phyloP scores from a whole-genome alignment of 768 basidiomycete genomes.

The Dendrothele bispora region DNA sequence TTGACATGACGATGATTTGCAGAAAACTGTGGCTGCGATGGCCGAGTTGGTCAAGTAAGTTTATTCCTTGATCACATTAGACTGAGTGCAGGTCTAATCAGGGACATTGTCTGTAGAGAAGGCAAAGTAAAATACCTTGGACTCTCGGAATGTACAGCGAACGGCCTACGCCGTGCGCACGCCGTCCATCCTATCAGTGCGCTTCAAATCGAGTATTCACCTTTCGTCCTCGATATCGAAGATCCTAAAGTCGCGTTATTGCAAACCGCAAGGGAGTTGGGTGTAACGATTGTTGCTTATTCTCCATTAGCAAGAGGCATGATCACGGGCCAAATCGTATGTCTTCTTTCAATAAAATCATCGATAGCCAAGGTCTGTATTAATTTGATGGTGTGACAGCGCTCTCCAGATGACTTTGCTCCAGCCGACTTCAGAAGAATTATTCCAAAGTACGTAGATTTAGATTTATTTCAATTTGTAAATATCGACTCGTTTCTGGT shows the following conservation, averaged over 20 bases:
- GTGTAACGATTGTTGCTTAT: constrained; percentile 50
- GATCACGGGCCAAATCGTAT: constrained; percentile 45
- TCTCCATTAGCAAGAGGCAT: constrained; percentile 55
- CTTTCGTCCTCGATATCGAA: constrained; percentile 49
- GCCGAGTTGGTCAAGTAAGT: constrained; percentile 51
- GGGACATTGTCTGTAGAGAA: constrained; percentile 19
- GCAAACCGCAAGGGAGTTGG: constrained; percentile 46
- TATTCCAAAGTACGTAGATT: constrained; percentile 29
- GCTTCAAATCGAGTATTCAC: constrained; percentile 52
- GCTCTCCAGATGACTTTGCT: constrained; percentile 20
- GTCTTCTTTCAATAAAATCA: constrained; percentile 21
- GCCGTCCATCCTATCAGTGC: constrained; percentile 50
- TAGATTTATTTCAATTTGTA: background rate
- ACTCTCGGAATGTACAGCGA: constrained; percentile 49
- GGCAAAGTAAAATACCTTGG: constrained; percentile 52
- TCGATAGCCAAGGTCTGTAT: background rate
- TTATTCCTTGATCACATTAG: background rate
- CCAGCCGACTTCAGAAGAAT: constrained; percentile 33
- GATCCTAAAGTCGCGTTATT: constrained; percentile 40
- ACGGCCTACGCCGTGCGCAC: constrained; percentile 48
- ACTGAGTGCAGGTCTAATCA: background rate
- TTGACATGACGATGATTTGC: background rate
- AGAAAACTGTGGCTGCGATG: constrained; percentile 48
- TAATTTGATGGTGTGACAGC: background rate
- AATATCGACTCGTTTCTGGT: background rate